These are phyloP conservation scores for Debaryomyces coudertii DNA, from an alignment of 1,139 yeast genomes.

Conservation along the genomic window DNA sequence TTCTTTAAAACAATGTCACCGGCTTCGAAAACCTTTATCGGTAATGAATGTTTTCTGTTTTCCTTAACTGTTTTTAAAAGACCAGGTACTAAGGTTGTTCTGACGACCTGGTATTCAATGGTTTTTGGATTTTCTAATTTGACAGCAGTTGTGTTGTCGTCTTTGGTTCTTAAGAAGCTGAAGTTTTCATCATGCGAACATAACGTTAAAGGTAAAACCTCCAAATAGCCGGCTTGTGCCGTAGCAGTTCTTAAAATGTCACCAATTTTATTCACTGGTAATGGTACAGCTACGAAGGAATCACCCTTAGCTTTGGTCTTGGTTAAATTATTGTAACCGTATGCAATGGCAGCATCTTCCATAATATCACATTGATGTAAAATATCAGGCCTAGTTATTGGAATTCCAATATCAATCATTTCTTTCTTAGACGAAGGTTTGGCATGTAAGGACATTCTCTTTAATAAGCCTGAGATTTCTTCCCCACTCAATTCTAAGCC, in stretches of 20 bases:
- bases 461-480: conserved; percentile 68
- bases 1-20: conserved; percentile 94
- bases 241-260: conserved; percentile 91
- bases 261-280: conserved; percentile 87
- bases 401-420: conserved; percentile 70
- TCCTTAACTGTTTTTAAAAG: conserved; percentile 93
- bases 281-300: conserved; percentile 81
- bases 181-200: conserved; percentile 98
- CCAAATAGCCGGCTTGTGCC: conserved; percentile 95
- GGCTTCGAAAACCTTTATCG: conserved; percentile 91
- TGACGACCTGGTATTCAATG: conserved; percentile 93
- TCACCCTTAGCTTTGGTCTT: conserved; percentile 82
- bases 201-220: conserved; percentile 91
- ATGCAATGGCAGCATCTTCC: conserved; percentile 98
- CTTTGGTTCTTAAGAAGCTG: conserved; percentile 73
- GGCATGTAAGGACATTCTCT: conserved; percentile 81
- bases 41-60: conserved; percentile 93
- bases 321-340: conserved; percentile 87
- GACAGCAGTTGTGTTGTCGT: conserved; percentile 79
- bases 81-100: conserved; percentile 94
- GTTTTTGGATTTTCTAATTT: conserved; percentile 96
- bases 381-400: conserved; percentile 93
- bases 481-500: conserved; percentile 74
- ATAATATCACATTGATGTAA: conserved; percentile 97
- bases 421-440: conserved; percentile 50